Conservation (phyloP, 2,329 filamentous ascomycete genomes). For the Trichoderma cornu-damae region DNA sequence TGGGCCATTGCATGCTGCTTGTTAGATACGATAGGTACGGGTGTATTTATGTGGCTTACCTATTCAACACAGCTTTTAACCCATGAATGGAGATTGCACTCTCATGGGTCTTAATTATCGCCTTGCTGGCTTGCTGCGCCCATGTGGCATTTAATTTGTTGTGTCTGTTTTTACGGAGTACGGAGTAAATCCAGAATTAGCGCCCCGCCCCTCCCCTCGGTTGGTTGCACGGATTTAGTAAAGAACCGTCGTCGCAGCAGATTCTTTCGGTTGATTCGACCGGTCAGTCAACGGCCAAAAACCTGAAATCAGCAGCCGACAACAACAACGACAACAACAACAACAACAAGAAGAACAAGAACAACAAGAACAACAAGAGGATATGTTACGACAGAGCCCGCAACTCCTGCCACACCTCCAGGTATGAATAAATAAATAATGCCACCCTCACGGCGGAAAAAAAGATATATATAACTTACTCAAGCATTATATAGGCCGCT, state of each 20-base stretch:
- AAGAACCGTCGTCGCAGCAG: background rate
- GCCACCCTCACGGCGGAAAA: background rate
- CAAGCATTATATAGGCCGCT: background rate
- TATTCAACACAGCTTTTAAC: no score
- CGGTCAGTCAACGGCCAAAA: background rate
- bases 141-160: no score
- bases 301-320: background rate
- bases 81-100: no score
- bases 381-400: constrained; percentile 30
- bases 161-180: no score
- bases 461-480: background rate
- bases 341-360: no score
- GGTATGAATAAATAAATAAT: constrained; percentile 24
- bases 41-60: no score
- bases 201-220: no score
- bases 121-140: no score
- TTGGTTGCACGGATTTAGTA: background rate
- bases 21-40: no score
- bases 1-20: no score
- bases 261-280: constrained; percentile 2
- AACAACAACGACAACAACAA: no score
- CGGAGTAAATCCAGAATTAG: background rate
- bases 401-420: constrained; percentile 25
- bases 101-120: no score
- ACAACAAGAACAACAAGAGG: background rate